Percentiles rank a stretch among this genome's conserved stretches.
Conservation (phyloP, 257 asterid genomes). For the Rehmannia glutinosa region DNA sequence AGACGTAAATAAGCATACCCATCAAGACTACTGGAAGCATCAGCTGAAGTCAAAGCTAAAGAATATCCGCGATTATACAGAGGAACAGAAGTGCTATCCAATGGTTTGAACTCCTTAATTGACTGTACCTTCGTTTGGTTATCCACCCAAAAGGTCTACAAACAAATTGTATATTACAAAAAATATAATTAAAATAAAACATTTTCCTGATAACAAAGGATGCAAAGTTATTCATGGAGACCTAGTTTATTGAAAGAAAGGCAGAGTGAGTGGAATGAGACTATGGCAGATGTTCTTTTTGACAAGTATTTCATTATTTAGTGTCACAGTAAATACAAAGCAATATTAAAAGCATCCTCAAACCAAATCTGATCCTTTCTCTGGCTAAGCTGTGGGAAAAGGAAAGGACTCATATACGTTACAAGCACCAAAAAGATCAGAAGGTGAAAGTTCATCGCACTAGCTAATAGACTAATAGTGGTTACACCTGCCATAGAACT, state of each 20-base stretch:
- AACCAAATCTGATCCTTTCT: neutral
- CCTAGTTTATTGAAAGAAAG: neutral
- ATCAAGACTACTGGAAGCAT: constrained; percentile 56
- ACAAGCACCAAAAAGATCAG: constrained; percentile 3
- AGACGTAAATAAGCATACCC: constrained; percentile 42
- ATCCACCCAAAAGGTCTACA: constrained; percentile 91
- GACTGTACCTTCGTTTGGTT: constrained; percentile 34
- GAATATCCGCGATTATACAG: constrained; percentile 91
- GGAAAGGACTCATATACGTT: neutral
- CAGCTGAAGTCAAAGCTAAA: constrained; percentile 67
- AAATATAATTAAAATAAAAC: neutral
- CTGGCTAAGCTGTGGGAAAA: constrained; percentile 11
- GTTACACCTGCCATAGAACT: no score
- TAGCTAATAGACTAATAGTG: no score
- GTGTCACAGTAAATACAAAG: constrained; percentile 5
- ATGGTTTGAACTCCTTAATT: constrained; percentile 45
- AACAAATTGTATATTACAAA: constrained; percentile 21
- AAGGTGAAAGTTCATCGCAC: neutral
- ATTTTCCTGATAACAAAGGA: constrained; percentile 7
- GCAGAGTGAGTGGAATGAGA: neutral
- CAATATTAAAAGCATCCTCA: neutral
- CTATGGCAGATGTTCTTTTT: neutral
- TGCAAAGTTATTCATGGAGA: constrained; percentile 2
- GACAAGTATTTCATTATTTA: neutral
- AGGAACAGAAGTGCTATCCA: constrained; percentile 78